phyloP scores from a whole-genome alignment of 2,329 filamentous ascomycete genomes.

The Massarina eburnea region DNA sequence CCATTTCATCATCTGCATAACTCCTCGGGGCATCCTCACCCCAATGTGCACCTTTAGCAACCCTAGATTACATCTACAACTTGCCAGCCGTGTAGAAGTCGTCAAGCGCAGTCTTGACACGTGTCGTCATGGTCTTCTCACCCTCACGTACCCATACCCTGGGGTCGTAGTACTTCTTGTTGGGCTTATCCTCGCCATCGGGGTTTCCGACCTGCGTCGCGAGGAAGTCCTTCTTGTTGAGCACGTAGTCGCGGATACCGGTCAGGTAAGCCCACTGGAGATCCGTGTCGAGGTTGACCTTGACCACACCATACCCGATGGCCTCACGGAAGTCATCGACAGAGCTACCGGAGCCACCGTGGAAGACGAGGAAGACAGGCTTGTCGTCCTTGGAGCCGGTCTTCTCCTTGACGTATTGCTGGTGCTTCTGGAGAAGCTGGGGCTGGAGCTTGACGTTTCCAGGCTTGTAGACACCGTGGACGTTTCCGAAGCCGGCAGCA shows the following conservation, averaged over 20 bases:
- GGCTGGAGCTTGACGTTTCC: slow-evolving; percentile 97
- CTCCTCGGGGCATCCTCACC: not conserved
- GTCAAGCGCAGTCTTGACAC: slow-evolving; percentile 76
- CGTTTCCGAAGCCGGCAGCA: slow-evolving; percentile 96
- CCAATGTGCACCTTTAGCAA: not conserved
- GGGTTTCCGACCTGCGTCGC: slow-evolving; percentile 88
- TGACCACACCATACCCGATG: slow-evolving; percentile 72
- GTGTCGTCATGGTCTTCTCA: slow-evolving; percentile 88
- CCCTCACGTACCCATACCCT: slow-evolving; percentile 95
- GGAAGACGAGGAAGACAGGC: slow-evolving; percentile 99
- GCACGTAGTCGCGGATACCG: slow-evolving; percentile 92
- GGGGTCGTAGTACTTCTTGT: slow-evolving; percentile 84
- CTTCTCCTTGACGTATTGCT: slow-evolving; percentile 85
- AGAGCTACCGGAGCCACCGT: slow-evolving; percentile 89
- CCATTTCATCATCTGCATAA: not conserved
- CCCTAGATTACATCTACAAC: slow-evolving; percentile 61
- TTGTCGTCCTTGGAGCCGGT: slow-evolving; percentile 72
- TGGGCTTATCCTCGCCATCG: slow-evolving; percentile 94
- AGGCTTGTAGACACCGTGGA: slow-evolving; percentile 98
- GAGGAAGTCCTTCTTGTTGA: slow-evolving; percentile 95
- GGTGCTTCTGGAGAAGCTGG: slow-evolving; percentile 95
- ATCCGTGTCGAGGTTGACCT: slow-evolving; percentile 99
- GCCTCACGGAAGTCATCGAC: slow-evolving; percentile 77
- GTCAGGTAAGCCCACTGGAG: slow-evolving; percentile 86
- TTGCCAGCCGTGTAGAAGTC: slow-evolving; percentile 88